These are phyloP conservation scores for Zasmidium angulare DNA, from an alignment of 2,329 filamentous ascomycete genomes.

Conservation along the genomic window DNA sequence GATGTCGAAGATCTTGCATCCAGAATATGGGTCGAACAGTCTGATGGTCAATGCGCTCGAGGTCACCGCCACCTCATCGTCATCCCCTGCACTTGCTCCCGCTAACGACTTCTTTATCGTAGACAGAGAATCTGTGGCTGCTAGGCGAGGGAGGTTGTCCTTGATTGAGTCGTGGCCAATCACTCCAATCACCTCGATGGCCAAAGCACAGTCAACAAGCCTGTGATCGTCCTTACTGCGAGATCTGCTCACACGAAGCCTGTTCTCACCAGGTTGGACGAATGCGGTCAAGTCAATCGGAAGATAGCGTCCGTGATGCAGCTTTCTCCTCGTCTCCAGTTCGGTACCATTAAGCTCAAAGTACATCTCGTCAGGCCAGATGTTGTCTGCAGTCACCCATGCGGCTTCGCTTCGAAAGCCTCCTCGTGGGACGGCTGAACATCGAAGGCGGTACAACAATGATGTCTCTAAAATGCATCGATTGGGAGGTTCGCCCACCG, in stretches of 20 bases:
- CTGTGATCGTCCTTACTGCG: conserved; percentile 37
- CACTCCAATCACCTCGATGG: conserved; percentile 68
- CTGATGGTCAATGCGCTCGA: conserved; percentile 43
- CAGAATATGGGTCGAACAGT: conserved; percentile 49
- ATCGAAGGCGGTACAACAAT: conserved; percentile 67
- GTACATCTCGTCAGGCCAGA: conserved; percentile 71
- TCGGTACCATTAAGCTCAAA: conserved; percentile 63
- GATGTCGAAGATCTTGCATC: conserved; percentile 57
- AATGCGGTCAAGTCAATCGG: conserved; percentile 70
- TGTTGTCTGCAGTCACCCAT: conserved; percentile 65
- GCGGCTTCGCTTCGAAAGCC: conserved; percentile 43
- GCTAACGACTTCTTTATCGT: conserved; percentile 56
- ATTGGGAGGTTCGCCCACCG: conserved; percentile 31
- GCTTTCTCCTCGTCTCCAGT: conserved; percentile 62
- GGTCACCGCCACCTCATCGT: conserved; percentile 51
- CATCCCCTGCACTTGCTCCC: conserved; percentile 49
- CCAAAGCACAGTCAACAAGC: conserved; percentile 58
- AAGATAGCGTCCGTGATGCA: conserved; percentile 72
- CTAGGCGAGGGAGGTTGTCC: conserved; percentile 33
- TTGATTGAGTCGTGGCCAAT: conserved; percentile 43
- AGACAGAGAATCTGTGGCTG: conserved; percentile 52
- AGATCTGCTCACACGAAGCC: conserved; percentile 54
- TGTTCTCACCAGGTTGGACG: conserved; percentile 62
- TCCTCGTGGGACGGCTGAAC: conserved; percentile 49
- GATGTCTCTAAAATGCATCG: conserved; percentile 52